Evolutionary conservation across 2,329 filamentous ascomycete genomes (phyloP).

Genomic region (Colletotrichum destructivum): DNA sequence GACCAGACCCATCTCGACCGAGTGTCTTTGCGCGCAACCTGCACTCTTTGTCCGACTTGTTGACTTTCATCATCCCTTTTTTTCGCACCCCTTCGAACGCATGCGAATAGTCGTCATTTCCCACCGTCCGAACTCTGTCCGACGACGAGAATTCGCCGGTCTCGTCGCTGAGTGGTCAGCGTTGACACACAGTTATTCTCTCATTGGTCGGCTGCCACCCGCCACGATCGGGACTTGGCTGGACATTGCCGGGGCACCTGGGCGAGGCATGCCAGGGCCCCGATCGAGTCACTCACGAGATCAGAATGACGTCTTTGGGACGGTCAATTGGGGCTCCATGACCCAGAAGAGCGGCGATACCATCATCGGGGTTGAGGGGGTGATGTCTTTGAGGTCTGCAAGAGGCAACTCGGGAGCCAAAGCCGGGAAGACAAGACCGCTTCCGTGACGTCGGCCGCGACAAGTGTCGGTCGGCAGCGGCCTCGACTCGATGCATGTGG

Average conservation of each 20-base stretch:
- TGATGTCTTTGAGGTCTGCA: conserved; percentile 20
- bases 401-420: conserved; percentile 25
- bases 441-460: conserved; percentile 38
- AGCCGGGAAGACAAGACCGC: conserved; percentile 24
- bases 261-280: conserved; percentile 37
- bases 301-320: conserved; percentile 39
- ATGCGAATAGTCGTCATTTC: conserved; percentile 39
- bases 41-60: conserved; percentile 2
- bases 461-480: conserved; percentile 26
- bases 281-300: conserved; percentile 37
- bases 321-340: conserved; percentile 25
- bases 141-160: conserved; percentile 39
- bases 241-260: conserved; percentile 41
- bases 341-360: conserved; percentile 27
- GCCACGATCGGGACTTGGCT: conserved; percentile 41
- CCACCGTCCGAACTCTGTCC: conserved; percentile 35
- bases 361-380: conserved; percentile 16
- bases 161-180: conserved; percentile 43
- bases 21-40: conserved; percentile 8
- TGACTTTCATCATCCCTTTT: conserved; percentile 1
- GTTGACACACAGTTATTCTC: conserved; percentile 43
- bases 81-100: conserved; percentile 22
- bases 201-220: conserved; percentile 41
- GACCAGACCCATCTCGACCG: conserved; percentile 36
- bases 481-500: conserved; percentile 16